Evolutionary conservation across 1,284 basidiomycete genomes (phyloP).

Genomic region (Xerocomus amazonicus): DNA sequence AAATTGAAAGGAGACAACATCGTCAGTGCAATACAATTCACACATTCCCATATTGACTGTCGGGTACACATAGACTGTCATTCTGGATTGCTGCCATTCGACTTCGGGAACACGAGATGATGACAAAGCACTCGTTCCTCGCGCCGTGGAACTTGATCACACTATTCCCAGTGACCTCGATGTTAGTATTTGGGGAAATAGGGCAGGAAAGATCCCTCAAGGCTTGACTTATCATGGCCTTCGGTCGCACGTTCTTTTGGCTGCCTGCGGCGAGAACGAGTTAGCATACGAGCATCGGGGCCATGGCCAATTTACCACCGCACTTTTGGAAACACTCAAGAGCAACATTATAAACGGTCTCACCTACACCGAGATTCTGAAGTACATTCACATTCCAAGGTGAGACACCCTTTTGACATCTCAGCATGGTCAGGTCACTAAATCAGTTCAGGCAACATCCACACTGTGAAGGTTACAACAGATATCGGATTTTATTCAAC

Average conservation of each 20-base stretch:
- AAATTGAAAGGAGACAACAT: slow-evolving; percentile 58
- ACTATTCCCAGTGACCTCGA: slow-evolving; percentile 48
- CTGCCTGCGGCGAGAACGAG: slow-evolving; percentile 49
- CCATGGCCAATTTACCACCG: slow-evolving; percentile 15
- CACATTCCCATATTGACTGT: not conserved
- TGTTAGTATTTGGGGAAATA: slow-evolving; percentile 43
- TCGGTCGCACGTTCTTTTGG: slow-evolving; percentile 47
- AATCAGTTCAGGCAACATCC: slow-evolving; percentile 13
- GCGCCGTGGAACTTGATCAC: slow-evolving; percentile 44
- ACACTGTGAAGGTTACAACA: slow-evolving; percentile 16
- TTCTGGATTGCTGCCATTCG: slow-evolving; percentile 60
- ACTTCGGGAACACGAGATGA: slow-evolving; percentile 37
- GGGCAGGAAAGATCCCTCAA: slow-evolving; percentile 27
- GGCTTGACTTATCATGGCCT: slow-evolving; percentile 42
- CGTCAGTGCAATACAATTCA: slow-evolving; percentile 1
- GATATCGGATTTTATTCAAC: slow-evolving; percentile 18
- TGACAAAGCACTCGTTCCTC: slow-evolving; percentile 35
- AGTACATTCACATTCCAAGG: slow-evolving; percentile 10
- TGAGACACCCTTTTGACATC: not conserved
- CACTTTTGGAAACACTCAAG: slow-evolving; percentile 13
- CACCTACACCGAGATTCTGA: slow-evolving; percentile 16
- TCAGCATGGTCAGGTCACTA: not conserved
- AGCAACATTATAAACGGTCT: not conserved
- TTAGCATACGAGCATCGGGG: slow-evolving; percentile 15
- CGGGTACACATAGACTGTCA: slow-evolving; percentile 36